phyloP scores from a whole-genome alignment of 2,329 filamentous ascomycete species.

The Apiospora saccharicola region DNA sequence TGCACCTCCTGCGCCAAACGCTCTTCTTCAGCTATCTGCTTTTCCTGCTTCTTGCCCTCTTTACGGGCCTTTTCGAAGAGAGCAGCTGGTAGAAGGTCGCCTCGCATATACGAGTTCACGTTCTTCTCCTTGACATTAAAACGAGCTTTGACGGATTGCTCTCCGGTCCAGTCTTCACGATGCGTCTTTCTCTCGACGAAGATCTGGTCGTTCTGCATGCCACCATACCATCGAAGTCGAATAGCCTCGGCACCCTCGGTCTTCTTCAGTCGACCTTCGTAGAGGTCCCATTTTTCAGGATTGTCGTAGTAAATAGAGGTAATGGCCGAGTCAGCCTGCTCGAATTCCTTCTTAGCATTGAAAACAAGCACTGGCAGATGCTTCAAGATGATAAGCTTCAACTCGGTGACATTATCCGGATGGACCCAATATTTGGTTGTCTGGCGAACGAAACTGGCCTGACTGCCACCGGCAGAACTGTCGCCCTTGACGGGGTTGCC shows the following conservation, averaged over 20 bases:
- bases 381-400: conserved; percentile 97
- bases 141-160: conserved; percentile 97
- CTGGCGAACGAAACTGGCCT: conserved; percentile 95
- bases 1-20: conserved; percentile 91
- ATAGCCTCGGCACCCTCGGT: conserved; percentile 97
- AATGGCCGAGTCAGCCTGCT: conserved; percentile 88
- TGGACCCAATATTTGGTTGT: conserved; percentile 99
- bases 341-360: conserved; percentile 96
- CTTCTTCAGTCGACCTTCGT: conserved; percentile 94
- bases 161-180: conserved; percentile 98
- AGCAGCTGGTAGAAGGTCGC: conserved; percentile 82
- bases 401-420: conserved; percentile 95
- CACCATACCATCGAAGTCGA: conserved; percentile 95
- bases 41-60: conserved; percentile 91
- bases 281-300: conserved; percentile 90
- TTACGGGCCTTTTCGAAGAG: conserved; percentile 97
- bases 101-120: conserved; percentile 87
- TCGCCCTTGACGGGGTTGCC: conserved; percentile 94
- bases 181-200: conserved; percentile 99
- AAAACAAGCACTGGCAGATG: conserved; percentile 97
- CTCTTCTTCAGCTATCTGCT: conserved; percentile 91
- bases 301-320: conserved; percentile 99
- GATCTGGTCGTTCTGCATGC: conserved; percentile 93
- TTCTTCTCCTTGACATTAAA: conserved; percentile 98
- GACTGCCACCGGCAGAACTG: conserved; percentile 85